Conservation (phyloP, 2,329 filamentous ascomycete genomes). For the Leptodontidium sp. region DNA sequence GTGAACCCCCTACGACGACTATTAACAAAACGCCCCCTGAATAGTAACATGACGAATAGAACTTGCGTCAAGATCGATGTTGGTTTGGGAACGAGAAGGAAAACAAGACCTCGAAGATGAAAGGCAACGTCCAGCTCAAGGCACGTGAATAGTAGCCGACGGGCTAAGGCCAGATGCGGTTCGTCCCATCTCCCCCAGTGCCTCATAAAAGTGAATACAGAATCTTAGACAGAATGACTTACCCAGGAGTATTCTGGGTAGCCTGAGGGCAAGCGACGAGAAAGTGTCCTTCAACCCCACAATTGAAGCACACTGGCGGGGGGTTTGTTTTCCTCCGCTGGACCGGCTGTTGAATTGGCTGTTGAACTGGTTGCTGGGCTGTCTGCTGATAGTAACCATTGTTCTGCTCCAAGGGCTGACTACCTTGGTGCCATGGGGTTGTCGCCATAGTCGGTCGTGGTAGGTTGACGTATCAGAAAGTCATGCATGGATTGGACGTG, state of each 20-base stretch:
- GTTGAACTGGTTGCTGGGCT: conserved; percentile 20
- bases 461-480: conserved; percentile 20
- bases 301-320: conserved; percentile 61
- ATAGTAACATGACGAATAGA: neutral
- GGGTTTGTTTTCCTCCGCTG: conserved; percentile 34
- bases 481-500: conserved; percentile 34
- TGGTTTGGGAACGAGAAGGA: neutral
- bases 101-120: neutral
- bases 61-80: neutral
- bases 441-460: conserved; percentile 36
- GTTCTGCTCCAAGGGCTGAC: conserved; percentile 31
- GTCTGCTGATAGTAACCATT: conserved; percentile 25
- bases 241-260: conserved; percentile 58
- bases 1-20: conserved; percentile 33
- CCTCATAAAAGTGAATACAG: neutral
- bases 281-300: conserved; percentile 60
- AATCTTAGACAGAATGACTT: conserved; percentile 47
- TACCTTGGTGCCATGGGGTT: conserved; percentile 38
- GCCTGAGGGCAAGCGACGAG: conserved; percentile 61
- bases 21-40: conserved; percentile 30
- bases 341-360: conserved; percentile 20
- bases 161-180: neutral
- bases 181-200: neutral
- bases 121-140: neutral
- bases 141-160: conserved; percentile 6